Evolutionary conservation across 2,329 filamentous ascomycete genomes (phyloP), one percentile per base, ranked within the genome.

Genomic region (Pezicula rhizophila): DNA sequence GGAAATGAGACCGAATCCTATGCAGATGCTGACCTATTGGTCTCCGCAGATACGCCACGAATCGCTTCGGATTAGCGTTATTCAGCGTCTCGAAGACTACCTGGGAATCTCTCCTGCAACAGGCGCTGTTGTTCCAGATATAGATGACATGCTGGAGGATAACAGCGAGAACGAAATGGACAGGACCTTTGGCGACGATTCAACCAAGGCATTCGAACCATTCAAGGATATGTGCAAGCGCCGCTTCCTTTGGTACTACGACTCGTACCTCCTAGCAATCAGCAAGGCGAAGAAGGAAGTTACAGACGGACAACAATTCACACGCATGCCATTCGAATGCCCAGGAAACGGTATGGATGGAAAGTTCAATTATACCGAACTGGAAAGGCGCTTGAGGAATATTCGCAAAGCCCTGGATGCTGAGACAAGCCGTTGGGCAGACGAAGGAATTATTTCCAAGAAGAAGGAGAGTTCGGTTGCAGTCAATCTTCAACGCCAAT

Each of bases 211-310:
- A 0, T 95, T 89, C 66, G 87, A 95, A 57, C 89, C 90, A 0
- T 97, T 97, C 70, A 85, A 83, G 57, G 92, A 97, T 61, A 74
- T 96, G 5, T 88, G 86, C 75, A 97, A 97, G 68, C 83, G 87
- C 34, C 82, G 91, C 1, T 96, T 97, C 64, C 72, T 97, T 12
- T 97, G 93, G 93, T 97, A 97, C 69, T 95, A 88, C 66, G 87
- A 95, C 57, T 87, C 87, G 3, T 97, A 97, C 62, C 72, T 93
- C 18, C 72, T 77, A 3, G 78, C 85, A 1, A 83, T 95, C 45
- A 75, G 82, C 34, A 76, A 82, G 51, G 86, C 84, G 25, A 78
- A 75, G 58, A 66, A 71, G 23, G 80, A 87, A 57, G 79, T 84
- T 48, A 76, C 78, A 52, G 80, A 85, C 51, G 78, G 80, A 2